These are phyloP conservation scores for Thielaviopsis populi DNA, from an alignment of 2,329 filamentous ascomycete genomes.

Conservation along the genomic window DNA sequence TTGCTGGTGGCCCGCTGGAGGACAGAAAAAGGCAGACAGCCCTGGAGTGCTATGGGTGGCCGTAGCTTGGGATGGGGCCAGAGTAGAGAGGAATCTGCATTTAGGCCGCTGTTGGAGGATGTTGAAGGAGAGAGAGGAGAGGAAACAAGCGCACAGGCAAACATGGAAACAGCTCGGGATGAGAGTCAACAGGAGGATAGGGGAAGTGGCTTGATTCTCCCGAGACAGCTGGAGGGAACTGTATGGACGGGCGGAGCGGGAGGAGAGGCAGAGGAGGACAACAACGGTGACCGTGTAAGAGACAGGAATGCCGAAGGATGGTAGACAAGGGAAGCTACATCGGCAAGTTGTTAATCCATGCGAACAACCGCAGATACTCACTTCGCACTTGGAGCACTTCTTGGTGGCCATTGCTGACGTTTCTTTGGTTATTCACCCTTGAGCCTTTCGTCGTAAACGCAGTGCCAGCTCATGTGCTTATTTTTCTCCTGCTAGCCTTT, in stretches of 20 bases:
- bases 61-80: neutral
- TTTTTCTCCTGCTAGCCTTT: too few relatives aligned
- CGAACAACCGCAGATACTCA: neutral
- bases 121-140: neutral
- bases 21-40: neutral
- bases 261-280: neutral
- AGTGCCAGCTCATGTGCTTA: too few relatives aligned
- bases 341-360: neutral
- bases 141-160: neutral
- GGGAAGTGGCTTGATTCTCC: neutral
- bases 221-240: neutral
- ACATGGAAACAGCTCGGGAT: neutral
- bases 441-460: neutral
- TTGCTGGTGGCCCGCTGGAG: conserved; percentile 27
- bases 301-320: neutral
- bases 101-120: conserved; percentile 1
- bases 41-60: neutral
- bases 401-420: neutral
- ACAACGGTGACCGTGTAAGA: neutral
- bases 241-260: neutral
- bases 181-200: neutral
- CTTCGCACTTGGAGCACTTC: neutral
- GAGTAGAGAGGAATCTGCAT: neutral
- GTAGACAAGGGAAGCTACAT: neutral
- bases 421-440: neutral